Evolutionary conservation across 768 basidiomycete genomes (phyloP).

Genomic region (Ramaria rubella): DNA sequence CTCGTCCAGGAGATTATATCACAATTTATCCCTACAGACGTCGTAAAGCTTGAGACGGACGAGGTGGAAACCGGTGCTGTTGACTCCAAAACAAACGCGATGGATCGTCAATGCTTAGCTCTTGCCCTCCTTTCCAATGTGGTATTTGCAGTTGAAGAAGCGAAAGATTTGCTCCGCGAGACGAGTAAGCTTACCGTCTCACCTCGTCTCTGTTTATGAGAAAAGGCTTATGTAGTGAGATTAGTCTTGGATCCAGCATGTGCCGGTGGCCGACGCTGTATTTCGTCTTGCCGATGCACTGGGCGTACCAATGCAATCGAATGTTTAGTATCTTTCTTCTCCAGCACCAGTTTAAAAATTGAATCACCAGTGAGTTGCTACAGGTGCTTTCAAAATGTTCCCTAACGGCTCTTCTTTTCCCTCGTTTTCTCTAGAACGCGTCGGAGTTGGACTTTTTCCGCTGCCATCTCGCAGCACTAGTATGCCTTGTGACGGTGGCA

Average conservation of each 20-base stretch:
- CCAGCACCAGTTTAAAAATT: constrained; percentile 22
- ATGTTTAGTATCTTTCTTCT: constrained; percentile 46
- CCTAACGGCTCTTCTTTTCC: not conserved
- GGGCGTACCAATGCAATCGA: constrained; percentile 39
- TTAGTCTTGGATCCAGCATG: constrained; percentile 51
- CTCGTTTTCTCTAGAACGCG: not conserved
- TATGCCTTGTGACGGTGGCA: constrained; percentile 44
- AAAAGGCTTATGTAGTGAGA: not conserved
- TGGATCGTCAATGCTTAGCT: constrained; percentile 71
- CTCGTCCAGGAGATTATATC: constrained; percentile 40
- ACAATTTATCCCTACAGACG: constrained; percentile 27
- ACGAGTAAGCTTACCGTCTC: constrained; percentile 37
- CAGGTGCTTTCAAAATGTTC: constrained; percentile 31
- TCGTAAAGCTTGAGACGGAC: constrained; percentile 15
- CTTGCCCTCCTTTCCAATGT: constrained; percentile 73
- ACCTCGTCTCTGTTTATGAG: too few relatives aligned
- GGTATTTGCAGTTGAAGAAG: constrained; percentile 50
- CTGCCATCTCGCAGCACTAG: constrained; percentile 69
- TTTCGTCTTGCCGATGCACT: constrained; percentile 47
- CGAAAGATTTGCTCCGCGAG: constrained; percentile 39
- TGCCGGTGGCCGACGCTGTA: constrained; percentile 42
- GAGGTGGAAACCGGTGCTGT: constrained; percentile 11
- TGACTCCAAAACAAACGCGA: constrained; percentile 32
- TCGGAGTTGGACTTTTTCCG: constrained; percentile 34
- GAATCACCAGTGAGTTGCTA: constrained; percentile 22